These are phyloP conservation scores for Hirschfeldia incana DNA, from an alignment of 345 rosid genomes.

Conservation along the genomic window DNA sequence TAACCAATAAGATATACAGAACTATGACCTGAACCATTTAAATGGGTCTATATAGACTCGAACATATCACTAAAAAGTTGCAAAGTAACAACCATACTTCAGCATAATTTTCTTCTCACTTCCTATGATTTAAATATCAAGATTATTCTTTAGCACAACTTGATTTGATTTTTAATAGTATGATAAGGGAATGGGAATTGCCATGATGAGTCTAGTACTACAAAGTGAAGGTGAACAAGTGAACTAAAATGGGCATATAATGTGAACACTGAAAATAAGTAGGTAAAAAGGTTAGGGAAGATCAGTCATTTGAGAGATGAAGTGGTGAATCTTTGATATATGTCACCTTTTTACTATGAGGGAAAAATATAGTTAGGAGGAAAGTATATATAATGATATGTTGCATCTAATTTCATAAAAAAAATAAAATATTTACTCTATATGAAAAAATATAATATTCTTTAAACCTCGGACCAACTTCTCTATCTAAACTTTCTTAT, in stretches of 20 bases:
- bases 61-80: neutral
- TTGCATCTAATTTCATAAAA: neutral
- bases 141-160: neutral
- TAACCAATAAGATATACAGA: neutral
- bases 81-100: neutral
- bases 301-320: slow-evolving; percentile 15
- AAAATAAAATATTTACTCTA: neutral
- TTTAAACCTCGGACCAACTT: slow-evolving; percentile 27
- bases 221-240: slow-evolving; percentile 2
- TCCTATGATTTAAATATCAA: neutral
- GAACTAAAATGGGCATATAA: neutral
- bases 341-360: slow-evolving; percentile 28
- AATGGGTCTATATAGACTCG: neutral
- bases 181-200: neutral
- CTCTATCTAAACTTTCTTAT: slow-evolving; percentile 26
- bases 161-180: neutral
- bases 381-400: slow-evolving; percentile 22
- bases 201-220: slow-evolving; percentile 12
- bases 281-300: slow-evolving; percentile 19
- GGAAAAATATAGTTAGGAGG: slow-evolving; percentile 26
- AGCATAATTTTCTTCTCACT: neutral
- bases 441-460: neutral
- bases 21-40: neutral
- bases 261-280: slow-evolving; percentile 20
- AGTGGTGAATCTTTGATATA: slow-evolving; percentile 24